Evolutionary conservation across 129 eudicot genomes (phyloP).

Genomic region (Lactuca saligna): DNA sequence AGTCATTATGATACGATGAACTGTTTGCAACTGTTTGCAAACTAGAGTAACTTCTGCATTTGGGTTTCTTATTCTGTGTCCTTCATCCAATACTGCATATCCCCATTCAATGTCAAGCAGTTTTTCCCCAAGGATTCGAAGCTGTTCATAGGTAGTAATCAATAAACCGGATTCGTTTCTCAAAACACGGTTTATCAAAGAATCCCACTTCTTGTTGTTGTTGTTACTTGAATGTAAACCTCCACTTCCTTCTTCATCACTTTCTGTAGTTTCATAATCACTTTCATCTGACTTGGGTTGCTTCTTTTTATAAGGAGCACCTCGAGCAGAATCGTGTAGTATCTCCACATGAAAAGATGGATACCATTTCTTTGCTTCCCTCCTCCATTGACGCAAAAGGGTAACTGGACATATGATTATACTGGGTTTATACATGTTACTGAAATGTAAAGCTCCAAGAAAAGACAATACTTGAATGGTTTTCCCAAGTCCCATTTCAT

Average conservation of each 20-base stretch:
- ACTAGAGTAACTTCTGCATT: constrained; percentile 93
- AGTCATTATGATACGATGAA: constrained; percentile 95
- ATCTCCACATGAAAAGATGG: constrained; percentile 81
- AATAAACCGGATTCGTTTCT: constrained; percentile 76
- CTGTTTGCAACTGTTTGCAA: constrained; percentile 92
- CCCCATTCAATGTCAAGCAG: constrained; percentile 94
- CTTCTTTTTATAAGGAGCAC: constrained; percentile 48
- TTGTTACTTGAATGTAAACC: constrained; percentile 26
- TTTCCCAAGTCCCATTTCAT: constrained; percentile 99
- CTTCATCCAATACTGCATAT: constrained; percentile 94
- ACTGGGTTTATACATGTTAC: constrained; percentile 83
- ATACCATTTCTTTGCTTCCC: constrained; percentile 94
- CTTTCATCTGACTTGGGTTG: constrained; percentile 55
- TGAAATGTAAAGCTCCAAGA: constrained; percentile 87
- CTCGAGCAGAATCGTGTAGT: constrained; percentile 88
- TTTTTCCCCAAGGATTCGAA: constrained; percentile 72
- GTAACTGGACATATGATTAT: constrained; percentile 91
- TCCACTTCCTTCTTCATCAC: constrained; percentile 45
- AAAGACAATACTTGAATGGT: constrained; percentile 82
- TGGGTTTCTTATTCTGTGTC: constrained; percentile 93
- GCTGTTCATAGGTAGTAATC: constrained; percentile 93
- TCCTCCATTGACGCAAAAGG: constrained; percentile 82
- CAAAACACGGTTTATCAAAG: constrained; percentile 69
- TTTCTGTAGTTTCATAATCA: constrained; percentile 78
- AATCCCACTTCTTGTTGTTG: constrained; percentile 68